phyloP scores from a whole-genome alignment of 2,329 filamentous ascomycete genomes.

The Talaromyces sp. region DNA sequence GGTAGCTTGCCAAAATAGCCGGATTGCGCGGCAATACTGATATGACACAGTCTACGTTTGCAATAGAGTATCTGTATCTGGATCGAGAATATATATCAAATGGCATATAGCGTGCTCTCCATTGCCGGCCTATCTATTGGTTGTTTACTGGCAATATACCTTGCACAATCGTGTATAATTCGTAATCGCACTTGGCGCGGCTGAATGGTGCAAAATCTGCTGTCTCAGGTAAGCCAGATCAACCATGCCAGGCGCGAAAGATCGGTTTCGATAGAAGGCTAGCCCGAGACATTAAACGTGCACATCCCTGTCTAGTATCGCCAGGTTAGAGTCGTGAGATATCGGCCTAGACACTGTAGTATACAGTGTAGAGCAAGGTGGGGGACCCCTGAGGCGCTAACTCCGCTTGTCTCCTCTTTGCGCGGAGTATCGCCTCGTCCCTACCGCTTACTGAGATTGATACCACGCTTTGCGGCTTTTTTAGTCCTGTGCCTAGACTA shows the following conservation, averaged over 20 bases:
- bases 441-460: not conserved
- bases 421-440: constrained; percentile 13
- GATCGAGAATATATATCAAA: not conserved
- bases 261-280: constrained; percentile 2
- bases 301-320: not conserved
- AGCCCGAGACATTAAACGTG: not conserved
- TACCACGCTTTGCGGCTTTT: constrained; percentile 2
- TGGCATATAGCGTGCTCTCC: not conserved
- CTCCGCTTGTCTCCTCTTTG: constrained; percentile 9
- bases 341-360: too few relatives aligned
- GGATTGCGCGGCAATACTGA: not conserved
- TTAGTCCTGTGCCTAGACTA: constrained; percentile 1
- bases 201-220: constrained; percentile 2
- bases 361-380: not conserved
- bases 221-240: constrained; percentile 1
- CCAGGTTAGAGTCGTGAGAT: too few relatives aligned
- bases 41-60: not conserved
- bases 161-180: constrained; percentile 17
- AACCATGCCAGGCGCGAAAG: constrained; percentile 13
- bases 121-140: not conserved
- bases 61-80: not conserved
- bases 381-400: constrained; percentile 12
- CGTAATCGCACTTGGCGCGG: constrained; percentile 8
- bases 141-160: constrained; percentile 2
- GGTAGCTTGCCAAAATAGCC: not conserved